Evolutionary conservation across 352 stramenopile species (phyloP).

Genomic region (Phytophthora pisi): DNA sequence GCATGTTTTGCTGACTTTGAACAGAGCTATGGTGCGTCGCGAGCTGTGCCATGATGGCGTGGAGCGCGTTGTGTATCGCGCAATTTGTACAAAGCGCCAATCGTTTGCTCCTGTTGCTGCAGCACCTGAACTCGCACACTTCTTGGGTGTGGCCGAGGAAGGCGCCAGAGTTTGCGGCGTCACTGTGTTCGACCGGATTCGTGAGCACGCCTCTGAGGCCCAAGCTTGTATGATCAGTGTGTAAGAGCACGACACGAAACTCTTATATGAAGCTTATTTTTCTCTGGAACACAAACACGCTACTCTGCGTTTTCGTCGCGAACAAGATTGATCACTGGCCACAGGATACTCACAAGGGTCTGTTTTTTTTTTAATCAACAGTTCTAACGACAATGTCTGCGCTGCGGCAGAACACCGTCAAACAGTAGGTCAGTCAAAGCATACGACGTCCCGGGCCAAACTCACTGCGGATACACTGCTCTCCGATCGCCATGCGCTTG

Average conservation of each 20-base stretch:
- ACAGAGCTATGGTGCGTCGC: conserved; percentile 39
- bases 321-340: too few species aligned
- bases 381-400: too few species aligned
- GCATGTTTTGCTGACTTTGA: conserved; percentile 19
- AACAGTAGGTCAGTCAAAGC: too few species aligned
- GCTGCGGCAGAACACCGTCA: too few species aligned
- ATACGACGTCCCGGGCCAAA: too few species aligned
- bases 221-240: conserved; percentile 11
- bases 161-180: conserved; percentile 45
- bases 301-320: too few species aligned
- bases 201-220: conserved; percentile 20
- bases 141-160: conserved; percentile 30
- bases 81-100: conserved; percentile 42
- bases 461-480: too few species aligned
- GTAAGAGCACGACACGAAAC: conserved; percentile 1
- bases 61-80: conserved; percentile 39
- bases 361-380: too few species aligned
- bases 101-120: conserved; percentile 25
- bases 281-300: too few species aligned
- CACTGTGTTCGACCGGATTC: conserved; percentile 53
- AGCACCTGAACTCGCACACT: conserved; percentile 28
- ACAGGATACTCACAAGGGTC: too few species aligned
- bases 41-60: conserved; percentile 41
- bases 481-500: too few species aligned
- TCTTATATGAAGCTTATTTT: too few species aligned